Base-by-base conservation (phyloP, 1,139 yeast species). In the Yamadazyma siamensis region DNA sequence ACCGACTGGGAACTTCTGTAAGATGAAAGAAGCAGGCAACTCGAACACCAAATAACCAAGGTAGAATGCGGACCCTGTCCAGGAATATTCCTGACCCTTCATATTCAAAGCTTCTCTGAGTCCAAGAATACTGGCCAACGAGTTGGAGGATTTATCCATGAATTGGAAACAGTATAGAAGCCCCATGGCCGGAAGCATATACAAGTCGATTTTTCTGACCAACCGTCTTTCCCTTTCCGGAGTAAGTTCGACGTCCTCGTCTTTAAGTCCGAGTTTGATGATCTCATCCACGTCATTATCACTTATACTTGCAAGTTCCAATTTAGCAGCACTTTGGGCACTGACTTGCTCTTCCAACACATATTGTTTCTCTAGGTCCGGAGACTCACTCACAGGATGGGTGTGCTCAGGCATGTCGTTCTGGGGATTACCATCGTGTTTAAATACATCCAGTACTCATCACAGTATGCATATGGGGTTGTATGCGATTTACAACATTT, bases 41-140 rank as follows among this genome's bases (percentile, higher is more conserved):
- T 69, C 75, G 48, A 70, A 71, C 13, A 53, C 50, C 26, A 75
- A 47, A 35, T 71, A 73, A 9, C 79, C 80, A 25, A 74, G 46
- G 45, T 76, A 76, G 39, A 76, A 76, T 1, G 77, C 64, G 10
- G 77, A 59, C 21, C 77, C 79, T n/a, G 66, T 64, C 79, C 80
- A 76, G 4, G 75, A 59, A 46, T 75, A 76, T 54, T 59, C 61
- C 29, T 61, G 51, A 19, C 78, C 77, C n/a, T 41, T 45, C 80
- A 76, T 73, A 5, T 64, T 41, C 34, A 72, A 54, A 34, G 65
- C 75, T 3, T 46, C 48, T 38, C 70, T 53, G 22, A 79, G 59
- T 2, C 84, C 85, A 60, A 78, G 61, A 31, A 80, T 66, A 1
- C 84, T 68, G 4, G 85, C 84, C 35, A 68, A 71, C 12, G 78